Evolutionary conservation across 352 stramenopile genomes (phyloP).

Genomic region (Pythium vanterpoolii): DNA sequence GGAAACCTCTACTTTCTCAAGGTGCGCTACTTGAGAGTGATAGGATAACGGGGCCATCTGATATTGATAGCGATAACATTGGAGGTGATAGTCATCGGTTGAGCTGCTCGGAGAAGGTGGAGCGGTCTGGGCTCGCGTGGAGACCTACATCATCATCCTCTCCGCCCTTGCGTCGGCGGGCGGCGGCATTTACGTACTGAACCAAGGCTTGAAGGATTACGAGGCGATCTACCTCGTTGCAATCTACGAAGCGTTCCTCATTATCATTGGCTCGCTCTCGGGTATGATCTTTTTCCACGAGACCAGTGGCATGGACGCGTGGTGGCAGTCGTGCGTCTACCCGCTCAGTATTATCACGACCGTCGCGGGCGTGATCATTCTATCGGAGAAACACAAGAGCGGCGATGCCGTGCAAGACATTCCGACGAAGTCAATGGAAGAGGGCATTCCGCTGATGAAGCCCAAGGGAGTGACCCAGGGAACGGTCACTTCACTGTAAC

Average conservation of each 20-base stretch:
- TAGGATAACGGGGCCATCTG: too few species aligned
- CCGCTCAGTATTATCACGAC: conserved; percentile 76
- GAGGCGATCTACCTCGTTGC: conserved; percentile 85
- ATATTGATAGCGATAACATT: too few species aligned
- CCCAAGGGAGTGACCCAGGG: conserved; percentile 16
- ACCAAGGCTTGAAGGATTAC: conserved; percentile 76
- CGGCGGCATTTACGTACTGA: conserved; percentile 77
- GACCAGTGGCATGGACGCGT: conserved; percentile 75
- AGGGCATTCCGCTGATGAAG: conserved; percentile 30
- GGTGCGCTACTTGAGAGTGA: too few species aligned
- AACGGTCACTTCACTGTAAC: conserved; percentile 27
- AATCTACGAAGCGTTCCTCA: conserved; percentile 84
- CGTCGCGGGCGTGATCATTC: conserved; percentile 70
- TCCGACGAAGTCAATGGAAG: conserved; percentile 10
- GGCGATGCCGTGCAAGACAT: conserved; percentile 36
- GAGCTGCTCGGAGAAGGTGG: conserved; percentile 77
- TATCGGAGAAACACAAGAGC: conserved; percentile 80
- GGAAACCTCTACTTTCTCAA: conserved; percentile 88
- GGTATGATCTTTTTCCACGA: conserved; percentile 89
- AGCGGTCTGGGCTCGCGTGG: conserved; percentile 50
- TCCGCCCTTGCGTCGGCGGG: conserved; percentile 61
- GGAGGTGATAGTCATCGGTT: conserved; percentile 54
- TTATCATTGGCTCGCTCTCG: conserved; percentile 80
- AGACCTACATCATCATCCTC: conserved; percentile 77
- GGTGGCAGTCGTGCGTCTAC: conserved; percentile 78